Base-by-base conservation (phyloP, 2,329 filamentous ascomycete genomes). In the Westerdykella sp. region DNA sequence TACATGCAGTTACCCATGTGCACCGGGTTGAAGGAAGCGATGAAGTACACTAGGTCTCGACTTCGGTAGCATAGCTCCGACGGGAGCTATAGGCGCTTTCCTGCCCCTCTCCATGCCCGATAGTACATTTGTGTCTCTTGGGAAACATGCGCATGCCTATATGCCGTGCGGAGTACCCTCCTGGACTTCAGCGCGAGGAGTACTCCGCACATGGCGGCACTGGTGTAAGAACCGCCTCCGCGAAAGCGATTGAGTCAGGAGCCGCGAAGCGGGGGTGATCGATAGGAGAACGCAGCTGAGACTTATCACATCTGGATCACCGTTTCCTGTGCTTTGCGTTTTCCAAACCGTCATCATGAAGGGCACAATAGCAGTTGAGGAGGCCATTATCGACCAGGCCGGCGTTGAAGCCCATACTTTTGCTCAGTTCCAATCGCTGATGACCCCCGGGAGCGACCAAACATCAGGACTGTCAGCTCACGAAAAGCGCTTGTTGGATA, bases 351-450 rank as follows among this genome's bases (percentile, higher is more conserved):
- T 12, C 42, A 50, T 34, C 11, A 55, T 59, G 55, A 59, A 48
- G 36, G 55, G 56, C 28, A 61, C 56, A 25, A 55, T 61, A 31
- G 56, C 56, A 41, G 45, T 61, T 25, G 57, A 61, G 44, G 55
- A 61, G 38, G 56, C 58, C 14, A 55, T 59, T 32, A 59, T 58
- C 30, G 56, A 61, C 42, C 55, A 22, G 22, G 57, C 57, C 5
- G 57, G 57, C 11, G 47, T 60, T 4, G 50, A 55, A 34, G 43
- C 48, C 10, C 56, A 60, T 40, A 55, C 46, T 14, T 60, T 60
- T 36, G 57, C 57, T 21, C 56, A 60, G 38, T 60, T 59, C 39
- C 55, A 58, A 31, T 51, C 40, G 23, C 34, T 59, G 18, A 55
- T 57, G 53, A 46, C 45, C 21, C 58, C 56, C 13, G 56, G 52